Base-by-base conservation (phyloP, 2,329 filamentous ascomycete species). In the Myriosclerotinia scirpicola region DNA sequence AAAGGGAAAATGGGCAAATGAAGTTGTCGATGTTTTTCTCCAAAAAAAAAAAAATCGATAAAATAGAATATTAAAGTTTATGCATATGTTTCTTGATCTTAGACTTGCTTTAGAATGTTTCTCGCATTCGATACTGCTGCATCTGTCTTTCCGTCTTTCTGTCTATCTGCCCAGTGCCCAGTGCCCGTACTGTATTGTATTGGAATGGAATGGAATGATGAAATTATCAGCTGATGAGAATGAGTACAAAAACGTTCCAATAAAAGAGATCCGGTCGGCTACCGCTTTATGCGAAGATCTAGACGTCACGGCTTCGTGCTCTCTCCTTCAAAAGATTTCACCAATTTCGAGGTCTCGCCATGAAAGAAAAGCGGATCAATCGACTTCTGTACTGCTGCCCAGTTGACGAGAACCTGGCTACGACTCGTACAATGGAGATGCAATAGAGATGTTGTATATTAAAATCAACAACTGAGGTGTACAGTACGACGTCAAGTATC, bases 321-420 rank as follows among this genome's bases (percentile, higher is more conserved):
- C 44, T 63, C 44, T 54, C 22, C 36, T 42, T 54, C 1, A 61
- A 48, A 20, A 61, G 50, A 14, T n/a, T 48, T 6, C 20, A n/a
- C 20, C 8, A 48, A 48, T 11, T 50, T 36, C 36, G 53, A 36
- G 44, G 58, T 60, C 58, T 50, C 58, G 44, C 58, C 58, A 26
- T 34, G 64, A 42, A 52, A 36, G 42, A 46, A 52, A 60, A 65
- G 54, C 64, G 64, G 64, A 65, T 65, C 64, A 26, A 54, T 63
- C 48, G 26, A 40, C 42, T 65, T 54, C 64, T 65, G 64, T 65
- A 36, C 54, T 61, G 64, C 64, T 65, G 54, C 64, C 36, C 64
- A 65, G 64, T 65, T 65, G 48, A 65, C 64, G 55, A 61, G 56
- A 65, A 65, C 64, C 64, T 44, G 64, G 64, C 44, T 65, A 60